Evolutionary conservation across 1,139 yeast species (phyloP).

Genomic region (Blastobotrys proliferans): DNA sequence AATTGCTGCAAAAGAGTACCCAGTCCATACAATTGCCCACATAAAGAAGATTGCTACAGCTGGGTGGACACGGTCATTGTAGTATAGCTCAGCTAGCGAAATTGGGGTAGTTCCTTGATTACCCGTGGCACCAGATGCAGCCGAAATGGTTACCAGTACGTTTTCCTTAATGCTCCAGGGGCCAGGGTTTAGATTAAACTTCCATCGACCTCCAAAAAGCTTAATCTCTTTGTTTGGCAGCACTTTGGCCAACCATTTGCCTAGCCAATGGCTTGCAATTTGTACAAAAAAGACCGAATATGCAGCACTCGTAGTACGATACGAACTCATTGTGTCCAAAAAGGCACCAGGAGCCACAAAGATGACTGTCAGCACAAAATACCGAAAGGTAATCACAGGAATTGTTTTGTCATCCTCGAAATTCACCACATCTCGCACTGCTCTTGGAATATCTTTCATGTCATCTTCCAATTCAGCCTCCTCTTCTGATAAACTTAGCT

Average conservation of each 20-base stretch:
- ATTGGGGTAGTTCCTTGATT: slow-evolving; percentile 15
- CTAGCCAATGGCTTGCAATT: slow-evolving; percentile 19
- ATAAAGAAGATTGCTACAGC: slow-evolving; percentile 16
- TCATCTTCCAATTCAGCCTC: slow-evolving; percentile 21
- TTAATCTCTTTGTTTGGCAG: slow-evolving; percentile 46
- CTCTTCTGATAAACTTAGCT: slow-evolving; percentile 9
- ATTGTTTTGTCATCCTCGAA: slow-evolving; percentile 36
- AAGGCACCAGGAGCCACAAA: slow-evolving; percentile 48
- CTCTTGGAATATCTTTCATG: slow-evolving; percentile 31
- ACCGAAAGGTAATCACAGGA: slow-evolving; percentile 43
- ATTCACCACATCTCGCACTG: slow-evolving; percentile 36
- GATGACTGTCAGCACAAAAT: slow-evolving; percentile 38
- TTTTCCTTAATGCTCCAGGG: slow-evolving; percentile 62
- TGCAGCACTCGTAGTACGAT: slow-evolving; percentile 40
- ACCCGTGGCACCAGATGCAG: slow-evolving; percentile 18
- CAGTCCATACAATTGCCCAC: slow-evolving; percentile 20
- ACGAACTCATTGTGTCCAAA: slow-evolving; percentile 46
- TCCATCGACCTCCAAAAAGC: slow-evolving; percentile 33
- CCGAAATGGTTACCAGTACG: slow-evolving; percentile 45
- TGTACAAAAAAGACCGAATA: slow-evolving; percentile 20
- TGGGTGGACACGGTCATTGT: slow-evolving; percentile 14
- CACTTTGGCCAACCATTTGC: slow-evolving; percentile 24
- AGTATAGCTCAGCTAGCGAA: slow-evolving; percentile 15
- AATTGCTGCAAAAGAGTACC: slow-evolving; percentile 17
- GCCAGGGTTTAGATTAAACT: slow-evolving; percentile 46